These are phyloP conservation scores for Spiraea crenata DNA, from an alignment of 331 rosid species.

Conservation along the genomic window DNA sequence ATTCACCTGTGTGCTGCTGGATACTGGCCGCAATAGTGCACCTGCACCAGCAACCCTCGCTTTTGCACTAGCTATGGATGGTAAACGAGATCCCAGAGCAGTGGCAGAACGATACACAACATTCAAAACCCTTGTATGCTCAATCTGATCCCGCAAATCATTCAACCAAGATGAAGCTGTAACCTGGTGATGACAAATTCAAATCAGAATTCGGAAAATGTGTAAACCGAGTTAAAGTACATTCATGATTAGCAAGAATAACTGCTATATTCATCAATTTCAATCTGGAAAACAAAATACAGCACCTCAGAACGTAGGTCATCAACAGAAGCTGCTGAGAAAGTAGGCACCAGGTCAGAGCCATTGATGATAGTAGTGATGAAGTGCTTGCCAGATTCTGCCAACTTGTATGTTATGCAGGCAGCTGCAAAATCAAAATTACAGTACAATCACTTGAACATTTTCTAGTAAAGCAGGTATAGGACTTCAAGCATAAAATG, in stretches of 20 bases:
- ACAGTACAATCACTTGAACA: conserved; percentile 17
- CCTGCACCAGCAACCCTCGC: conserved; percentile 94
- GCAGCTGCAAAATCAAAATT: conserved; percentile 71
- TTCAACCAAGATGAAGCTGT: conserved; percentile 92
- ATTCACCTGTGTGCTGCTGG: conserved; percentile 88
- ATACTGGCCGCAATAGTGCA: conserved; percentile 78
- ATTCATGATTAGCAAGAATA: not conserved
- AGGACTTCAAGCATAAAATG: not conserved
- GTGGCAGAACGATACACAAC: conserved; percentile 94
- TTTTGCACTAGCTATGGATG: conserved; percentile 84
- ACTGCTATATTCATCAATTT: conserved; percentile 15
- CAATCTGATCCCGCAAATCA: conserved; percentile 91
- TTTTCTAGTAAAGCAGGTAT: not conserved
- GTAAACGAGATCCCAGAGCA: conserved; percentile 85
- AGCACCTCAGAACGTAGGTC: conserved; percentile 91
- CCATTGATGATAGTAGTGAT: conserved; percentile 86
- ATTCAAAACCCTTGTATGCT: conserved; percentile 77
- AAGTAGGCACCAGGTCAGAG: conserved; percentile 92
- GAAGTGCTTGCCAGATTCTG: conserved; percentile 94
- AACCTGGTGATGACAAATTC: conserved; percentile 51
- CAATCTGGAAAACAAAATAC: conserved; percentile 6
- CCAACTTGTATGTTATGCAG: conserved; percentile 95
- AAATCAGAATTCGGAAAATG: conserved; percentile 11
- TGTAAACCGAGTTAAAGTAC: conserved; percentile 1
- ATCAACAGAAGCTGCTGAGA: conserved; percentile 85